These are phyloP conservation scores for Polytrichum commune DNA, from an alignment of 225 moss, liverwort and hornwort species.

Conservation along the genomic window DNA sequence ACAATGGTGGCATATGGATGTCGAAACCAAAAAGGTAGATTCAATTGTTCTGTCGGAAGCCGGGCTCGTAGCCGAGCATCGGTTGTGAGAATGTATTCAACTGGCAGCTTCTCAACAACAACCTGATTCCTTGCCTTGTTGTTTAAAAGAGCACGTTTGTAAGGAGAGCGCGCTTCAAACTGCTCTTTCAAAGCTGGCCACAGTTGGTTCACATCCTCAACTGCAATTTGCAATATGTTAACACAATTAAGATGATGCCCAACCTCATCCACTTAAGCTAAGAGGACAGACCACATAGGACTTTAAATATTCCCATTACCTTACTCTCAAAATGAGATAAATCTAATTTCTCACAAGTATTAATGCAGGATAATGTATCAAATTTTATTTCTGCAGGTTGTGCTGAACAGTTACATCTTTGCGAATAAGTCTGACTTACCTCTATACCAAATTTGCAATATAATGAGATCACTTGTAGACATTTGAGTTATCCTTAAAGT, in stretches of 20 bases:
- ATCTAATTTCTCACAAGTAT: neutral
- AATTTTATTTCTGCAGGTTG: too few relatives aligned
- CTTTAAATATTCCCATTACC: neutral
- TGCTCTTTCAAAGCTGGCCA: constrained; percentile 78
- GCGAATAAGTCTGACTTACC: too few relatives aligned
- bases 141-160: constrained; percentile 80
- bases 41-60: constrained; percentile 70
- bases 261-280: neutral
- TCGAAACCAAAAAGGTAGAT: constrained; percentile 67
- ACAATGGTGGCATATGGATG: constrained; percentile 87
- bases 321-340: neutral
- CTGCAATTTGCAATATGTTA: constrained; percentile 29
- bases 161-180: constrained; percentile 83
- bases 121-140: constrained; percentile 93
- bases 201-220: constrained; percentile 90
- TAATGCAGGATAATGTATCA: neutral
- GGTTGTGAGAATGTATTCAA: constrained; percentile 87
- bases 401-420: too few relatives aligned
- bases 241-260: neutral
- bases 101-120: constrained; percentile 78
- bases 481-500: too few relatives aligned
- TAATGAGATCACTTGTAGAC: too few relatives aligned
- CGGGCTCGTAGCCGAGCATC: constrained; percentile 91
- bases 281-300: neutral
- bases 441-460: too few relatives aligned